Percentiles rank a stretch among this genome's conserved stretches.
These are phyloP conservation scores for Wallacemonas sp. DNA, from an alignment of 208 protist species.

Conservation along the genomic window DNA sequence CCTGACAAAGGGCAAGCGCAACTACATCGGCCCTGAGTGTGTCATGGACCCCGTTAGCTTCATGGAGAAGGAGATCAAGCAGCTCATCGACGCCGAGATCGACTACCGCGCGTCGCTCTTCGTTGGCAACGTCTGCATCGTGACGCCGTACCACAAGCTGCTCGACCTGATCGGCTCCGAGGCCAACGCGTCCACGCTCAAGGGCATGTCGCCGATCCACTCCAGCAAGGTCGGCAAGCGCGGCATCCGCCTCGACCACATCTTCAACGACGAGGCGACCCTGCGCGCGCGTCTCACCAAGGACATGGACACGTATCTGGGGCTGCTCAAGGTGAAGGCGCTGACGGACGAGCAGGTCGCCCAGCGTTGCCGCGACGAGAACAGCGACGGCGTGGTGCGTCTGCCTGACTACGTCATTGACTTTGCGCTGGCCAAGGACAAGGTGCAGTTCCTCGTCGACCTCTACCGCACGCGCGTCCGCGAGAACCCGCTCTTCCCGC, in stretches of 20 bases:
- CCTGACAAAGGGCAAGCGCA: conserved; percentile 68
- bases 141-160: conserved; percentile 93
- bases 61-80: conserved; percentile 87
- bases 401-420: conserved; percentile 83
- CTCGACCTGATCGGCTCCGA: conserved; percentile 83
- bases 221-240: conserved; percentile 89
- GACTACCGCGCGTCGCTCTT: conserved; percentile 79
- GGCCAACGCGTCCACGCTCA: conserved; percentile 88
- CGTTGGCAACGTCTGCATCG: conserved; percentile 89
- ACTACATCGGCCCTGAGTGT: conserved; percentile 89
- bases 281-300: conserved; percentile 65
- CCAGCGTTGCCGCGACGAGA: conserved; percentile 71
- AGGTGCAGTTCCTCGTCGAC: conserved; percentile 79
- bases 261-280: conserved; percentile 83
- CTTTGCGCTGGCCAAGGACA: conserved; percentile 80
- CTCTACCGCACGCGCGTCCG: conserved; percentile 75
- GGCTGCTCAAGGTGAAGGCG: conserved; percentile 63
- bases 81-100: conserved; percentile 81
- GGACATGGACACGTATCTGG: conserved; percentile 91
- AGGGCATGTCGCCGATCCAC: conserved; percentile 91
- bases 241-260: conserved; percentile 90
- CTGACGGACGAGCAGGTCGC: conserved; percentile 84
- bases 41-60: conserved; percentile 92
- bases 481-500: conserved; percentile 79
- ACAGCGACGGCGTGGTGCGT: conserved; percentile 80